Percentiles rank a stretch among this genome's conserved stretches.
These are phyloP conservation scores for Pyrenophora graminea DNA, from an alignment of 2,329 filamentous ascomycete genomes.

Conservation along the genomic window DNA sequence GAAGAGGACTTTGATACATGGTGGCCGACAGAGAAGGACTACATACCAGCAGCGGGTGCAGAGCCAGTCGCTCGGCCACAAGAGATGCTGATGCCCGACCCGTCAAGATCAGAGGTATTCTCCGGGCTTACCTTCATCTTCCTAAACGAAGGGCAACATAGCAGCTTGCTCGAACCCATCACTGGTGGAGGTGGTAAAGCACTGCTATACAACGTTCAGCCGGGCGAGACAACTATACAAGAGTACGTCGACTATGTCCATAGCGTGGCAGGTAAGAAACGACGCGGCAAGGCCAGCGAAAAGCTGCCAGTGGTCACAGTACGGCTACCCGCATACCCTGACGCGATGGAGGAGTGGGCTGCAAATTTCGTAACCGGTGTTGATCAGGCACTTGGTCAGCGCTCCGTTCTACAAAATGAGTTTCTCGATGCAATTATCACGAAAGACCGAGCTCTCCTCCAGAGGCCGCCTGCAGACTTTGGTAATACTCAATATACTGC, in stretches of 20 bases:
- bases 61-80: conserved; percentile 73
- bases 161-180: conserved; percentile 74
- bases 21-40: conserved; percentile 76
- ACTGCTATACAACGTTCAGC: conserved; percentile 64
- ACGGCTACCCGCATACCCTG: conserved; percentile 59
- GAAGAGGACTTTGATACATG: conserved; percentile 77
- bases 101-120: conserved; percentile 71
- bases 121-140: conserved; percentile 89
- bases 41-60: conserved; percentile 73
- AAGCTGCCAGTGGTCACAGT: conserved; percentile 79
- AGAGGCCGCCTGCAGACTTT: conserved; percentile 63
- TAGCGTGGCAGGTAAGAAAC: conserved; percentile 73
- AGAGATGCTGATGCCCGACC: conserved; percentile 73
- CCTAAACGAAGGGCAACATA: conserved; percentile 74
- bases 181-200: conserved; percentile 83
- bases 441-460: conserved; percentile 74
- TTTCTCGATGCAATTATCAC: conserved; percentile 87
- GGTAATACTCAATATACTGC: conserved; percentile 24
- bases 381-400: conserved; percentile 74
- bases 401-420: conserved; percentile 85
- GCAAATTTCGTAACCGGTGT: conserved; percentile 69
- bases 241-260: conserved; percentile 81
- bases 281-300: conserved; percentile 64
- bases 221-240: conserved; percentile 68
- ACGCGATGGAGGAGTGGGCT: conserved; percentile 66